Evolutionary conservation across 2,329 filamentous ascomycete species (phyloP).

Genomic region (Ophiosphaerella herpotricha): DNA sequence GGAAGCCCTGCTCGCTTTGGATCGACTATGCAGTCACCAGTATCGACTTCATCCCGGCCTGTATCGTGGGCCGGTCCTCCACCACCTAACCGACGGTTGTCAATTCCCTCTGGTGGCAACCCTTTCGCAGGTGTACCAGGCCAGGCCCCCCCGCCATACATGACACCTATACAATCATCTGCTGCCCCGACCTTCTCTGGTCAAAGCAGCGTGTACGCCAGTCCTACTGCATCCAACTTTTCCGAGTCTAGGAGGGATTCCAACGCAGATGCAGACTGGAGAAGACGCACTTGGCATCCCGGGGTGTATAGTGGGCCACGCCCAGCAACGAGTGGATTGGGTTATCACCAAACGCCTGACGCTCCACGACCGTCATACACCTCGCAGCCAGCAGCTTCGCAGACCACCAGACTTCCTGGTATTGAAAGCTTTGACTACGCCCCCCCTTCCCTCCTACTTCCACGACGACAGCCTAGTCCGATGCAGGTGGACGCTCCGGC

Average conservation of each 20-base stretch:
- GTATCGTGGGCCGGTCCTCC: slow-evolving; percentile 74
- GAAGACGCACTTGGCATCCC: slow-evolving; percentile 89
- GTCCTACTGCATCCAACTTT: slow-evolving; percentile 68
- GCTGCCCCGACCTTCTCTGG: slow-evolving; percentile 59
- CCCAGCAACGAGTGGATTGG: slow-evolving; percentile 72
- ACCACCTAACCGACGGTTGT: slow-evolving; percentile 74
- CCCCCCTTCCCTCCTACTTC: slow-evolving; percentile 65
- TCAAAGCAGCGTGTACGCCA: slow-evolving; percentile 65
- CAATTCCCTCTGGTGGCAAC: slow-evolving; percentile 76
- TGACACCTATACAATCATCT: slow-evolving; percentile 61
- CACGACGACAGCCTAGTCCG: slow-evolving; percentile 69
- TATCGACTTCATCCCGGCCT: slow-evolving; percentile 68
- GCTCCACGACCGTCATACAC: slow-evolving; percentile 62
- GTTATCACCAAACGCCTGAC: slow-evolving; percentile 74
- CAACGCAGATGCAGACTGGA: slow-evolving; percentile 74
- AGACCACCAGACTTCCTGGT: slow-evolving; percentile 75
- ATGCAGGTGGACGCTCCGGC: slow-evolving; percentile 73
- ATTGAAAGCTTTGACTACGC: slow-evolving; percentile 90
- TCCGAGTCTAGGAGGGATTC: slow-evolving; percentile 70
- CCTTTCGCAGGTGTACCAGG: slow-evolving; percentile 72
- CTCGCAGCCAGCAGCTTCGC: slow-evolving; percentile 58
- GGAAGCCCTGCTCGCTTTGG: slow-evolving; percentile 74
- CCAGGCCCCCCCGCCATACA: slow-evolving; percentile 63
- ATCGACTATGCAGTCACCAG: slow-evolving; percentile 72
- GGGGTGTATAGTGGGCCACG: slow-evolving; percentile 66